Percentiles rank a stretch among this genome's conserved stretches.
These are phyloP conservation scores for Rhodotorula sphaerocarpa DNA, from an alignment of 768 basidiomycete genomes.

Conservation along the genomic window DNA sequence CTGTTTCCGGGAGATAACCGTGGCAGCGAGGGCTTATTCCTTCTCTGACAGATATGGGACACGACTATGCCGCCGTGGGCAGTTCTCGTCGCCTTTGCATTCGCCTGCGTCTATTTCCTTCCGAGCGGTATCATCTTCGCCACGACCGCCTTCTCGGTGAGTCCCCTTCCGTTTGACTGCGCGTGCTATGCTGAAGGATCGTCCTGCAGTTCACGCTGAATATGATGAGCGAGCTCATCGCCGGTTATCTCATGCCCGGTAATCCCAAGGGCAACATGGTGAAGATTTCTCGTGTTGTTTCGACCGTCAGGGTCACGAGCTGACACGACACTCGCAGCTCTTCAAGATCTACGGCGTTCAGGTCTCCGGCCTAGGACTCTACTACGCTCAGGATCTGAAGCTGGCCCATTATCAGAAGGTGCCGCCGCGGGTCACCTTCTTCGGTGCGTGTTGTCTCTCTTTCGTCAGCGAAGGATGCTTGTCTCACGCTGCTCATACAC, in stretches of 20 bases:
- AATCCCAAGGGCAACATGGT: constrained; percentile 88
- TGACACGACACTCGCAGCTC: constrained; percentile 44
- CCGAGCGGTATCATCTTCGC: constrained; percentile 89
- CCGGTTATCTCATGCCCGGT: constrained; percentile 75
- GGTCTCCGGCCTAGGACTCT: constrained; percentile 63
- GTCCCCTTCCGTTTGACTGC: constrained; percentile 35
- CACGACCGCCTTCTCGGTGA: constrained; percentile 74
- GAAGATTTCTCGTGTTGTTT: constrained; percentile 14
- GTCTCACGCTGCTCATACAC: neutral
- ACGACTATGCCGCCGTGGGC: constrained; percentile 82
- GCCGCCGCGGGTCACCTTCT: constrained; percentile 79
- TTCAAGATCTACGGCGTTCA: constrained; percentile 88
- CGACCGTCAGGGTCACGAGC: too few relatives aligned
- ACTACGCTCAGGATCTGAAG: constrained; percentile 79
- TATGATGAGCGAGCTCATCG: constrained; percentile 79
- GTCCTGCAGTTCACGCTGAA: constrained; percentile 46
- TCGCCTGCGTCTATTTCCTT: constrained; percentile 73
- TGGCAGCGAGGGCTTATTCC: constrained; percentile 8
- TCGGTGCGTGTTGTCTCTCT: too few relatives aligned
- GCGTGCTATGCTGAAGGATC: too few relatives aligned
- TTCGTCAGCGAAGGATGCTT: too few relatives aligned
- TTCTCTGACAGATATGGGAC: constrained; percentile 58
- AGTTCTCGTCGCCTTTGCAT: constrained; percentile 57
- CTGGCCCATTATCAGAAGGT: constrained; percentile 91
- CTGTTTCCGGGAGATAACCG: neutral